Evolutionary conservation across 176 grass and related monocot species (phyloP).

Genomic region (Alopecurus myosuroides): DNA sequence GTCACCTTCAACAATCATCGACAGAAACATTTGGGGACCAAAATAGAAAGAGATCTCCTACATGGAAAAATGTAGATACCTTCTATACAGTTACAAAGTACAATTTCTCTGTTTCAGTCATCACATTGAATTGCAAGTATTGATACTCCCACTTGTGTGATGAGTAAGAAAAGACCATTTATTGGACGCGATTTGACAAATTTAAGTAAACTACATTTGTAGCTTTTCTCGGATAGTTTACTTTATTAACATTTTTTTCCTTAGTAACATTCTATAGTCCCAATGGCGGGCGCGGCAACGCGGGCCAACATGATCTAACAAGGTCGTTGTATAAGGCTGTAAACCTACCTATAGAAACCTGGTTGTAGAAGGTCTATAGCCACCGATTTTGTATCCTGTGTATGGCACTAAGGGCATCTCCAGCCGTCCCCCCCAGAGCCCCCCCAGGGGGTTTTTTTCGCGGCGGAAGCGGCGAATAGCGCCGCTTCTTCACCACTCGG

Average conservation of each 20-base stretch:
- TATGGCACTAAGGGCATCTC: too few species aligned
- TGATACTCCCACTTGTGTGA: not conserved
- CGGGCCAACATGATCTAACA: not conserved
- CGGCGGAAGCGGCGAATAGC: too few species aligned
- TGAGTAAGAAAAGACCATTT: not conserved
- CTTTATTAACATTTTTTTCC: not conserved
- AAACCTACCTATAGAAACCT: too few species aligned
- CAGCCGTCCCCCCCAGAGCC: too few species aligned
- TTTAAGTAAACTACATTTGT: not conserved
- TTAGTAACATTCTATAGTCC: not conserved
- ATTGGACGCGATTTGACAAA: not conserved
- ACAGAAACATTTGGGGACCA: conserved; percentile 56
- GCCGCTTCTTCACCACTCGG: too few species aligned
- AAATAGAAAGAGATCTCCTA: not conserved
- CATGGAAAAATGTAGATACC: not conserved
- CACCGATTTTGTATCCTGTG: too few species aligned
- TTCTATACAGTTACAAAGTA: not conserved
- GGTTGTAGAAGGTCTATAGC: too few species aligned
- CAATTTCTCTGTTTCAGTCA: not conserved
- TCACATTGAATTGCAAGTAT: not conserved
- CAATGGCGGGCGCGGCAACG: not conserved
- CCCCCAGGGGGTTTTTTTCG: too few species aligned
- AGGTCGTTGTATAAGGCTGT: too few species aligned
- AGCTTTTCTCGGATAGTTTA: not conserved
- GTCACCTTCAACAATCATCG: conserved; percentile 86